Evolutionary conservation across 1,284 basidiomycete genomes (phyloP).

Genomic region (Termitomyces sp.): DNA sequence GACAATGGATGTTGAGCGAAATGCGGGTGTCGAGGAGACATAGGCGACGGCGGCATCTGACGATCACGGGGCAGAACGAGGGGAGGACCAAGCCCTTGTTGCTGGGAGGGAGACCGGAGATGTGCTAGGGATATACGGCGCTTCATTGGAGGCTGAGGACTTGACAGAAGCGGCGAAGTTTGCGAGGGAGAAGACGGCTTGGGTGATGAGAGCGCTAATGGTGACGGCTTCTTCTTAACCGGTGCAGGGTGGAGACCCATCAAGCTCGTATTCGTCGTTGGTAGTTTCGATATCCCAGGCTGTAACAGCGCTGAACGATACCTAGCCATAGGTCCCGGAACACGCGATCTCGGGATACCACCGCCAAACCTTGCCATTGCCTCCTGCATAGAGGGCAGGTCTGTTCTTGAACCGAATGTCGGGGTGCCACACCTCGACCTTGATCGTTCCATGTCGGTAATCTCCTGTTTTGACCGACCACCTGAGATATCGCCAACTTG

Average conservation of each 20-base stretch:
- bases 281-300: conserved; percentile 18
- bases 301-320: conserved; percentile 9
- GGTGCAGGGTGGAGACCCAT: conserved; percentile 1
- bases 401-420: conserved; percentile 48
- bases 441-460: conserved; percentile 29
- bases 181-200: conserved; percentile 13
- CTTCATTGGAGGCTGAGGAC: conserved; percentile 12
- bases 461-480: conserved; percentile 8
- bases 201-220: conserved; percentile 25
- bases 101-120: conserved; percentile 14
- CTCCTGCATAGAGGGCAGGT: conserved; percentile 38
- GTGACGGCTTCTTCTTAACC: conserved; percentile 34
- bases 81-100: conserved; percentile 9
- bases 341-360: conserved; percentile 19
- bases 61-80: conserved; percentile 9
- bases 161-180: conserved; percentile 16
- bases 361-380: conserved; percentile 34
- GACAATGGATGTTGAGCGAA: conserved; percentile 8
- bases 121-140: conserved; percentile 13
- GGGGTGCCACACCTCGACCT: conserved; percentile 50
- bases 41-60: conserved; percentile 19
- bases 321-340: conserved; percentile 13
- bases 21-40: conserved; percentile 20
- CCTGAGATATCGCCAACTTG: conserved; percentile 7
- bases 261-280: conserved; percentile 13